Evolutionary conservation across 257 asterid species (phyloP), one percentile per base, ranked within the genome.

Genomic region (Fraxinus cuspidata): DNA sequence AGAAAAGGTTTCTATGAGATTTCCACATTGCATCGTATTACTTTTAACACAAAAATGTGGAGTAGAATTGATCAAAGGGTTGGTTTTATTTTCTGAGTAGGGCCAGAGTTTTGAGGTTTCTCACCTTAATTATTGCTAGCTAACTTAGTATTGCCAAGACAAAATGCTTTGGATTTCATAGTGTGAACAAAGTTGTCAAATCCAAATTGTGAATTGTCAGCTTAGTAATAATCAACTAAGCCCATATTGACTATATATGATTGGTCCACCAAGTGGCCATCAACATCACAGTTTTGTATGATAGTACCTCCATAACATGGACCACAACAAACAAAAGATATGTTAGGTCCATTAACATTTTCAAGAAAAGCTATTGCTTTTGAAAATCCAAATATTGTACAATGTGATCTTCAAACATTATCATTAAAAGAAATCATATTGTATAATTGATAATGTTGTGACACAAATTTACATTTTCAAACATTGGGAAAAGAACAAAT

Each of bases 261-360:
- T 60, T 71, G 78, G 83, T 42, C 83, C 83, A 75, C 80, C 72
- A 4, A 42, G 13, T 76, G n/a, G 60, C 18, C 56, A 71, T 40
- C 70, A 69, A 8, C 25, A 31, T 73, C 15, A 19, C 34, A 51
- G 18, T 51, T 51, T 51, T 16, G 60, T 18, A 15, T 5, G 60
- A 51, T 16, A 18, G 60, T 51, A 51, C 60, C 60, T 51, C 23
- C 60, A 51, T 0, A 16, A 16, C 16, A 63, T 63, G 69, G 69
- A 63, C 69, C 69, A 63, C 35, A 3, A 25, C 34, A 23, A 63
- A 47, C 35, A 63, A 63, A 63, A 63, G 35, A 63, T 63, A 63
- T 63, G 69, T 23, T 63, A 63, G 69, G 69, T 63, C 69, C 35
- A 63, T 63, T 27, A 63, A 63, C 69, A 63, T 63, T 23, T 63